Conservation (phyloP, 2,329 filamentous ascomycete genomes). For the Pseudogymnoascus destructans region DNA sequence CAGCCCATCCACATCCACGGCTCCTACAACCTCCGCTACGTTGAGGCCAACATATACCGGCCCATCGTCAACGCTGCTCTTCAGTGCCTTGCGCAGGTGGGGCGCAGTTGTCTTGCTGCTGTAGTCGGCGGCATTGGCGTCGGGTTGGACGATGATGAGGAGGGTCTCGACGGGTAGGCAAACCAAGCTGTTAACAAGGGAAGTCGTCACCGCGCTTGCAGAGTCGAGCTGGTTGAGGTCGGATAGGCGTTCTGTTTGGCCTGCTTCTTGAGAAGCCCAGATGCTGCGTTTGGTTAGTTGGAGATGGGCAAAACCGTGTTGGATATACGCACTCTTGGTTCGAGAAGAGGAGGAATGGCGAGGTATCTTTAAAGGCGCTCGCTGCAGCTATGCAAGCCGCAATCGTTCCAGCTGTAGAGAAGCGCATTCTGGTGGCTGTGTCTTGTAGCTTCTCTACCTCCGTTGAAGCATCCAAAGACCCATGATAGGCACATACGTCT, state of each 20-base stretch:
- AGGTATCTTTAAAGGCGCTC: constrained; percentile 71
- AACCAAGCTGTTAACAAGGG: not conserved
- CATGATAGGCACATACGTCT: constrained; percentile 7
- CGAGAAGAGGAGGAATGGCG: constrained; percentile 81
- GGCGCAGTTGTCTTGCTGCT: constrained; percentile 34
- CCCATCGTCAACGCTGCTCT: constrained; percentile 25
- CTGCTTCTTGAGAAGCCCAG: not conserved
- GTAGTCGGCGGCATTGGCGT: constrained; percentile 59
- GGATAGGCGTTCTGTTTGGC: not conserved
- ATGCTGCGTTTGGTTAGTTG: constrained; percentile 2
- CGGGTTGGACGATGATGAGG: constrained; percentile 64
- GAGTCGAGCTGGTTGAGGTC: not conserved
- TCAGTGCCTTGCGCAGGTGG: constrained; percentile 28
- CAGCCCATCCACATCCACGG: constrained; percentile 31
- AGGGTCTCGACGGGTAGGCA: constrained; percentile 28
- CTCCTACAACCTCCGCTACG: constrained; percentile 47
- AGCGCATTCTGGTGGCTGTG: constrained; percentile 36
- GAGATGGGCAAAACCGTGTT: not conserved
- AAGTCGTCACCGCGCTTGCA: not conserved
- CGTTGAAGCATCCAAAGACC: constrained; percentile 3
- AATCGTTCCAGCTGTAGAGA: constrained; percentile 37
- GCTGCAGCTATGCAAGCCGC: constrained; percentile 44
- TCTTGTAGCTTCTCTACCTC: constrained; percentile 1
- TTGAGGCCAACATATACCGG: constrained; percentile 18
- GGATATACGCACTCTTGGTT: constrained; percentile 54